These are phyloP conservation scores for Rauvolfia tetraphylla DNA, from an alignment of 257 asterid species.

Conservation along the genomic window DNA sequence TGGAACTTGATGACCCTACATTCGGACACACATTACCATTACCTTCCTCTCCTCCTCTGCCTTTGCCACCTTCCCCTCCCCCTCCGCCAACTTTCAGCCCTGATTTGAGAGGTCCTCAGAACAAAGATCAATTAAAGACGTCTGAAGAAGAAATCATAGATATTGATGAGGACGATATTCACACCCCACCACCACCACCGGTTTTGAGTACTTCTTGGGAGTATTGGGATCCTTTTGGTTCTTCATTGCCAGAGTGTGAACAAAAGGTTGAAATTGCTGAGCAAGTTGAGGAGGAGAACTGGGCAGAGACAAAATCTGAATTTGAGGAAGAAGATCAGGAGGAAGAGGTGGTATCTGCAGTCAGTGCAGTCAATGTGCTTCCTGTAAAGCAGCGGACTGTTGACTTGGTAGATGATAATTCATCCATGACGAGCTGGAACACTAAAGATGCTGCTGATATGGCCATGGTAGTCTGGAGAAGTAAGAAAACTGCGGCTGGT, in stretches of 20 bases:
- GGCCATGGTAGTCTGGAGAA: conserved; percentile 66
- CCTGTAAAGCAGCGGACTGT: conserved; percentile 23
- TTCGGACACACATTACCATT: conserved; percentile 30
- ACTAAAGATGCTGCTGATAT: conserved; percentile 49
- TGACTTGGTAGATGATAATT: conserved; percentile 46
- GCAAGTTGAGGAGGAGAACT: conserved; percentile 55
- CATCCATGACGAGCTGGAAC: conserved; percentile 50
- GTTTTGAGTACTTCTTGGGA: conserved; percentile 55
- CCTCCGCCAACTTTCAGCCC: conserved; percentile 80
- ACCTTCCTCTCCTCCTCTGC: conserved; percentile 75
- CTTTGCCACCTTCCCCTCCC: conserved; percentile 68
- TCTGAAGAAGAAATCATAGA: conserved; percentile 48
- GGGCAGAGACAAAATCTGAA: conserved; percentile 62
- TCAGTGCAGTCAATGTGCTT: conserved; percentile 23
- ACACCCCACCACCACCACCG: conserved; percentile 44
- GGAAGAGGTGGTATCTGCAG: conserved; percentile 26
- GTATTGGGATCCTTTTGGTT: conserved; percentile 59
- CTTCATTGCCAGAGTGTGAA: conserved; percentile 30
- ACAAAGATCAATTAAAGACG: conserved; percentile 18
- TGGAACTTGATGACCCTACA: conserved; percentile 59
- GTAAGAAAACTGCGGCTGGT: conserved; percentile 48
- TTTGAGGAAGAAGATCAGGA: conserved; percentile 47
- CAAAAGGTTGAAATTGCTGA: conserved; percentile 30
- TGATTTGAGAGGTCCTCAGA: conserved; percentile 35
- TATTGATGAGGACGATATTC: conserved; percentile 35